Percentiles rank a stretch among this genome's conserved stretches.
Evolutionary conservation across 2,329 filamentous ascomycete species (phyloP).

Genomic region (Diaporthe aspalathi): DNA sequence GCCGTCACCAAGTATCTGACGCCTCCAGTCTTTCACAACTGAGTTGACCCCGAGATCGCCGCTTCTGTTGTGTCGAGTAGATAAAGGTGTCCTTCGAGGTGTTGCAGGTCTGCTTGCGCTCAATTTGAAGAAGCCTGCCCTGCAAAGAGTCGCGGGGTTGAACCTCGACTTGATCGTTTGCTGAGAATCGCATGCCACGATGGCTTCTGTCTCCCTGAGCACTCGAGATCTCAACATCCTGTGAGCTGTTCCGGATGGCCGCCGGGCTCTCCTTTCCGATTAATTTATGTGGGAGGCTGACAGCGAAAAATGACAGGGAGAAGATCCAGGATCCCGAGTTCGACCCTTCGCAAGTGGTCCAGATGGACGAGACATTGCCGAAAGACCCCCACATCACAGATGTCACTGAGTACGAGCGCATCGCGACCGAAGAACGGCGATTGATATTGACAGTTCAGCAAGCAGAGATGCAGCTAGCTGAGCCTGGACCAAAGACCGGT

Average conservation of each 20-base stretch:
- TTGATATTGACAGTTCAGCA: constrained; percentile 67
- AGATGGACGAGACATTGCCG: constrained; percentile 65
- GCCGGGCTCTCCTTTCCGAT: too few relatives aligned
- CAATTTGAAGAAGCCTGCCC: not conserved
- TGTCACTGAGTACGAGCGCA: constrained; percentile 58
- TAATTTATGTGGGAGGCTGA: constrained; percentile 11
- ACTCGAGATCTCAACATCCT: constrained; percentile 71
- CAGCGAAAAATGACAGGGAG: constrained; percentile 46
- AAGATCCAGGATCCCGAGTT: constrained; percentile 76
- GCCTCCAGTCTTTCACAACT: not conserved
- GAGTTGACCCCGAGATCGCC: constrained; percentile 13
- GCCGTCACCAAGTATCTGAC: not conserved
- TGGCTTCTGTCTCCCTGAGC: constrained; percentile 64
- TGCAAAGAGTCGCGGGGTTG: not conserved
- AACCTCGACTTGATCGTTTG: not conserved
- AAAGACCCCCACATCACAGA: constrained; percentile 70
- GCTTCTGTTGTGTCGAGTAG: constrained; percentile 2
- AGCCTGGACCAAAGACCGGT: constrained; percentile 51
- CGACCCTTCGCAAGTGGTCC: constrained; percentile 64
- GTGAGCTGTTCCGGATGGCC: constrained; percentile 26
- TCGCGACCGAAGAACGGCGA: constrained; percentile 63
- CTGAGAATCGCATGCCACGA: constrained; percentile 44
- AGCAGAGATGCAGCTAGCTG: constrained; percentile 64
- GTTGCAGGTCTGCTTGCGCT: constrained; percentile 1
- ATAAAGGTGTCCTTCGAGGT: constrained; percentile 13